These are phyloP conservation scores for Xylaria longipes DNA, from an alignment of 495 filamentous ascomycete species.

Conservation along the genomic window DNA sequence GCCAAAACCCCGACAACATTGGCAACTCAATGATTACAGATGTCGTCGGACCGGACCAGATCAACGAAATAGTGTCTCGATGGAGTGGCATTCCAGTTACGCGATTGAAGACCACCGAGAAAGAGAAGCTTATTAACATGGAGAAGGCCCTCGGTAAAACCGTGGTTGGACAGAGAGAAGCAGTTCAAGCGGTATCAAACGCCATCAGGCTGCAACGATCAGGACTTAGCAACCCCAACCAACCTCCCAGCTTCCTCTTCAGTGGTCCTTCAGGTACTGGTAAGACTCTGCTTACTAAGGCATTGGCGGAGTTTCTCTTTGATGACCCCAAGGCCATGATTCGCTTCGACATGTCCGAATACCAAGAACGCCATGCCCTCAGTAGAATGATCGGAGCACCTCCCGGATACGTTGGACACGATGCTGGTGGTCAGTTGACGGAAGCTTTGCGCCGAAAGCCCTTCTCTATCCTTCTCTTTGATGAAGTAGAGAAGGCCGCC, in stretches of 20 bases:
- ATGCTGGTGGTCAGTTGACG: slow-evolving; percentile 93
- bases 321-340: slow-evolving; percentile 98
- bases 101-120: slow-evolving; percentile 90
- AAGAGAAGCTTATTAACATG: slow-evolving; percentile 96
- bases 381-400: slow-evolving; percentile 98
- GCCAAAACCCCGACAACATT: slow-evolving; percentile 61
- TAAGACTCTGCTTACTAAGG: slow-evolving; percentile 96
- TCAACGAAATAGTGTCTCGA: slow-evolving; percentile 95
- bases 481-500: slow-evolving; percentile 97
- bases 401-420: slow-evolving; percentile 95
- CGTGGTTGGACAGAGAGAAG: slow-evolving; percentile 93
- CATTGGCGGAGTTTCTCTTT: slow-evolving; percentile 96
- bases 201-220: slow-evolving; percentile 94
- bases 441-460: slow-evolving; percentile 90
- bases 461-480: slow-evolving; percentile 97
- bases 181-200: slow-evolving; percentile 92
- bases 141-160: slow-evolving; percentile 81
- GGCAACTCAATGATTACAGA: slow-evolving; percentile 82
- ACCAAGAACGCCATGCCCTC: slow-evolving; percentile 95
- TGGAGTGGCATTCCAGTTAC: slow-evolving; percentile 98
- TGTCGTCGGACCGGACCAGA: slow-evolving; percentile 94
- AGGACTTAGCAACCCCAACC: slow-evolving; percentile 91
- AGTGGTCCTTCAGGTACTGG: slow-evolving; percentile 97
- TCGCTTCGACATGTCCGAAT: slow-evolving; percentile 99
- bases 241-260: slow-evolving; percentile 97